A percentile compares a stretch with the other conserved stretches of the same genome.
Conservation (phyloP, 352 stramenopile genomes). For the Elongisporangium anandrum region DNA sequence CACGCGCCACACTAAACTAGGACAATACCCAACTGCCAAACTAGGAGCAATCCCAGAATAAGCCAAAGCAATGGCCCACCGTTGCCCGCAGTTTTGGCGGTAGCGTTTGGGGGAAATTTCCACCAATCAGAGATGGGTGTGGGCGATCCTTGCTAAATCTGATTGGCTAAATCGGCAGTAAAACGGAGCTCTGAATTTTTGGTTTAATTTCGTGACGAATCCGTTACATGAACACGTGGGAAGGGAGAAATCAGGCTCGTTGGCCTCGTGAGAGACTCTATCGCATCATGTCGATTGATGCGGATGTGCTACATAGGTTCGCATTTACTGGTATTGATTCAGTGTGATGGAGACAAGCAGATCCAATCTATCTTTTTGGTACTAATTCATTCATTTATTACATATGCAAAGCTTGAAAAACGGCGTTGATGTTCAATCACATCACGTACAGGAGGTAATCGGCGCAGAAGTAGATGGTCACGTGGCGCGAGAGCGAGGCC, state of each 20-base stretch:
- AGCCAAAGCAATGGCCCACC: background rate
- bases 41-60: background rate
- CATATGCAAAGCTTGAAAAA: background rate
- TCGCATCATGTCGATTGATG: background rate
- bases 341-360: too few relatives aligned
- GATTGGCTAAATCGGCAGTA: background rate
- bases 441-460: slow-evolving; percentile 50
- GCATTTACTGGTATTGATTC: too few relatives aligned
- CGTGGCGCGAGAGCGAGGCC: slow-evolving; percentile 51
- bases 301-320: background rate
- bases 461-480: slow-evolving; percentile 71
- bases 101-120: background rate
- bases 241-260: background rate
- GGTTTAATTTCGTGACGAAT: background rate
- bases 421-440: background rate
- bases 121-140: background rate
- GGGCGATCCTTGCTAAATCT: background rate
- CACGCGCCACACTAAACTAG: slow-evolving; percentile 3
- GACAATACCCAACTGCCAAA: background rate
- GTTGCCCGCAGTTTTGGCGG: background rate
- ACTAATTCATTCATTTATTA: background rate
- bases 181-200: background rate
- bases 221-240: background rate
- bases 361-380: background rate
- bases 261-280: background rate